Evolutionary conservation across 176 grass and related monocot species (phyloP).

Genomic region (Oryza officinalis): DNA sequence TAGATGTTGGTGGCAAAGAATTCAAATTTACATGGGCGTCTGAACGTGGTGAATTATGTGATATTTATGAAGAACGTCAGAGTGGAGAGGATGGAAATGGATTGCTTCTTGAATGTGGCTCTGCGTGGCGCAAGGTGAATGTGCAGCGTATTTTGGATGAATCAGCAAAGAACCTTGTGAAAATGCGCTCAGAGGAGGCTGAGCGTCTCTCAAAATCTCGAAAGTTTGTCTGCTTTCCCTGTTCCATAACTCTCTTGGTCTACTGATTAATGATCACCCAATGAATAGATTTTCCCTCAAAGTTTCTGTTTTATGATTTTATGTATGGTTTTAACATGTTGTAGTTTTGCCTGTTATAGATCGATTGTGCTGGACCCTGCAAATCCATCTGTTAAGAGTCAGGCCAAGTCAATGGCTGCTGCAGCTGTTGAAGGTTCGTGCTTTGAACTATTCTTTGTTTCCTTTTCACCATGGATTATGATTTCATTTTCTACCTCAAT

Average conservation of each 20-base stretch:
- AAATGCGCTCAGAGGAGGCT: slow-evolving; percentile 95
- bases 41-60: slow-evolving; percentile 80
- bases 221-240: slow-evolving; percentile 77
- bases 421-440: slow-evolving; percentile 81
- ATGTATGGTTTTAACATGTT: slow-evolving; percentile 28
- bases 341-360: slow-evolving; percentile 49
- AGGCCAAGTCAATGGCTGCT: slow-evolving; percentile 92
- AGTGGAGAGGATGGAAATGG: slow-evolving; percentile 85
- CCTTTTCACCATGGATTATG: slow-evolving; percentile 16
- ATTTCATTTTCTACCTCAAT: slow-evolving; percentile 11
- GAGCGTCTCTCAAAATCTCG: slow-evolving; percentile 84
- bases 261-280: slow-evolving; percentile 33
- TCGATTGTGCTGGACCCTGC: slow-evolving; percentile 84
- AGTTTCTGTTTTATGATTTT: slow-evolving; percentile 29
- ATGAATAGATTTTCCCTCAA: slow-evolving; percentile 8
- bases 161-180: slow-evolving; percentile 90
- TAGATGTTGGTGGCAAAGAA: slow-evolving; percentile 85
- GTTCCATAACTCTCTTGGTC: slow-evolving; percentile 35
- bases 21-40: slow-evolving; percentile 80
- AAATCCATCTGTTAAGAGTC: slow-evolving; percentile 97
- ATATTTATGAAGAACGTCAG: slow-evolving; percentile 88
- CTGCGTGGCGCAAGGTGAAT: slow-evolving; percentile 91
- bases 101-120: slow-evolving; percentile 82
- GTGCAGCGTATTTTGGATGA: slow-evolving; percentile 96
- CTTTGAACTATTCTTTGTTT: slow-evolving; percentile 35